These are phyloP conservation scores for Eucalyptus microcorys DNA, from an alignment of 345 rosid genomes.

Conservation along the genomic window DNA sequence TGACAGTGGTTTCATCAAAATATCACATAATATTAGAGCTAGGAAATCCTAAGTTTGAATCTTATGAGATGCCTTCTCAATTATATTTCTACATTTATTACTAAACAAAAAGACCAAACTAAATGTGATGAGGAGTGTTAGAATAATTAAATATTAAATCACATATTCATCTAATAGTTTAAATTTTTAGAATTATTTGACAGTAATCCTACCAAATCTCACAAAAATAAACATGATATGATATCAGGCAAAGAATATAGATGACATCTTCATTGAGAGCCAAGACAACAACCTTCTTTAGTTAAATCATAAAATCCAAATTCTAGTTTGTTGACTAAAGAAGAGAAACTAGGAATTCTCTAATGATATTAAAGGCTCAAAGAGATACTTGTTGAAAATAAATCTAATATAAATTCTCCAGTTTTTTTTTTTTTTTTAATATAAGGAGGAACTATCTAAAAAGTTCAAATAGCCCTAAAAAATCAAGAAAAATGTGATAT, in stretches of 20 bases:
- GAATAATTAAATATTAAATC: too few relatives aligned
- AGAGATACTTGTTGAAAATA: not conserved
- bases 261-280: too few relatives aligned
- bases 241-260: too few relatives aligned
- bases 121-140: rapidly evolving
- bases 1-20: rapidly evolving
- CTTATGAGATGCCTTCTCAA: too few relatives aligned
- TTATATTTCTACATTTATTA: too few relatives aligned
- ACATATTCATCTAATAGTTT: rapidly evolving
- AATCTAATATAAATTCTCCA: not conserved
- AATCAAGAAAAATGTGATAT: not conserved
- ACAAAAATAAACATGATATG: rapidly evolving
- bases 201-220: rapidly evolving
- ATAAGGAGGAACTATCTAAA: not conserved
- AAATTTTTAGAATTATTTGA: rapidly evolving
- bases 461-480: not conserved
- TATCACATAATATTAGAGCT: rapidly evolving
- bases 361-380: not conserved
- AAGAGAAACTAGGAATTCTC: not conserved
- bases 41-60: too few relatives aligned
- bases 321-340: not conserved
- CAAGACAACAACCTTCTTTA: not conserved
- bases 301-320: not conserved
- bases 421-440: too few relatives aligned
- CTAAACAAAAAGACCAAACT: too few relatives aligned